These are phyloP conservation scores for Monosporascus sp. DNA, from an alignment of 2,329 filamentous ascomycete genomes.

Conservation along the genomic window DNA sequence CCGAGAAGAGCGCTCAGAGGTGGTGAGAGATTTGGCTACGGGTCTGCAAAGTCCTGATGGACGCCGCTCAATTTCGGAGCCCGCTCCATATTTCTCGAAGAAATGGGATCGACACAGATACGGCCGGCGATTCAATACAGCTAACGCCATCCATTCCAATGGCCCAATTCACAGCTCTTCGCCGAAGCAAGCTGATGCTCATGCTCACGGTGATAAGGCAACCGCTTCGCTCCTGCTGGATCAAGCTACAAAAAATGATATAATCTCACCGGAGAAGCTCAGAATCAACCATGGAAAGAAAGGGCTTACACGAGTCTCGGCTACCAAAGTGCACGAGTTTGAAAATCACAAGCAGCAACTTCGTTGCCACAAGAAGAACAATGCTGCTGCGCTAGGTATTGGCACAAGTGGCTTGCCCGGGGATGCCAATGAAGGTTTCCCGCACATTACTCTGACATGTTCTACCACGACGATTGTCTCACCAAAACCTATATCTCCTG, in stretches of 20 bases:
- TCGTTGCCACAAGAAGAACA: constrained; percentile 21
- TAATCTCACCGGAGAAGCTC: neutral
- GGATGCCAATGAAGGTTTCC: constrained; percentile 19
- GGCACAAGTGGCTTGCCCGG: constrained; percentile 19
- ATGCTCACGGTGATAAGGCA: neutral
- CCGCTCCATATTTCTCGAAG: neutral
- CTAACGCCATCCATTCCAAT: neutral
- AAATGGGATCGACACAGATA: neutral
- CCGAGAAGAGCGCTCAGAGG: neutral
- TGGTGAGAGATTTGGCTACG: neutral
- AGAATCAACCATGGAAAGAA: constrained; percentile 1
- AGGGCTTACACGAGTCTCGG: neutral
- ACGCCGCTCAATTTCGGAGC: constrained; percentile 14
- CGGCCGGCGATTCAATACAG: neutral
- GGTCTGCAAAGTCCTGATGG: neutral
- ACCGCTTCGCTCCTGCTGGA: neutral
- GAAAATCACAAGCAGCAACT: constrained; percentile 8
- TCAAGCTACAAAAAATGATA: neutral
- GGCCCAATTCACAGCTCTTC: neutral
- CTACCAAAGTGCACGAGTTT: neutral
- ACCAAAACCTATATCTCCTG: constrained; percentile 45
- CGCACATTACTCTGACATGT: constrained; percentile 23
- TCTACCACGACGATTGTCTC: constrained; percentile 33
- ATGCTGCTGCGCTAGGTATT: constrained; percentile 19
- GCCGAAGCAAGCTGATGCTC: neutral